Conservation (phyloP, 2,329 filamentous ascomycete genomes). For the Endoconidiophora polonica region DNA sequence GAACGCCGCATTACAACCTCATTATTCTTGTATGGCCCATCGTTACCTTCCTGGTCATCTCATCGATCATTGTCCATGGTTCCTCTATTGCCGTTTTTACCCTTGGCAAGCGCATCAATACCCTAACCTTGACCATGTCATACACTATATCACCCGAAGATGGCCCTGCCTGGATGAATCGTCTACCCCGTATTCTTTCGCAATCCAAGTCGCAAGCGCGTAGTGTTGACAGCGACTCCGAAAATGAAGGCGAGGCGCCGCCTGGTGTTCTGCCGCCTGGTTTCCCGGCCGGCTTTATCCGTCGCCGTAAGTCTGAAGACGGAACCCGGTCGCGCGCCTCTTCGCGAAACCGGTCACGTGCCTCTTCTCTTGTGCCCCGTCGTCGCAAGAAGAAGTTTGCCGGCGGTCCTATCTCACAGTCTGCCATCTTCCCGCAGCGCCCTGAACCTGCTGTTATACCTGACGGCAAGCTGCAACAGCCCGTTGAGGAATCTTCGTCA, state of each 20-base stretch:
- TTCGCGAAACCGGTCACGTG: constrained; percentile 11
- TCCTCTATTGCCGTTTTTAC: constrained; percentile 98
- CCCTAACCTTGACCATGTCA: constrained; percentile 83
- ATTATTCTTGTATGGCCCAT: constrained; percentile 91
- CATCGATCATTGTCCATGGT: constrained; percentile 88
- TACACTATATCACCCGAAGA: constrained; percentile 85
- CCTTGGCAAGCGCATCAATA: constrained; percentile 95
- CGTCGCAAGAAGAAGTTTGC: constrained; percentile 49
- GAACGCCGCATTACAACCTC: constrained; percentile 45
- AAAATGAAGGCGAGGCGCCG: constrained; percentile 37
- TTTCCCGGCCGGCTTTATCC: constrained; percentile 59
- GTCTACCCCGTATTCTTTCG: constrained; percentile 55
- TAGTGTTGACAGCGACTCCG: constrained; percentile 66
- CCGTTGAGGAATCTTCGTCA: constrained; percentile 1
- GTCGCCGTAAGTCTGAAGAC: constrained; percentile 32
- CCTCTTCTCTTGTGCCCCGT: constrained; percentile 29
- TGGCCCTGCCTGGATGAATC: constrained; percentile 86
- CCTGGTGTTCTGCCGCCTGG: constrained; percentile 57
- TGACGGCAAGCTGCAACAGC: neutral
- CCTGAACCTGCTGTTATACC: constrained; percentile 1
- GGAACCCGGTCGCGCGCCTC: constrained; percentile 9
- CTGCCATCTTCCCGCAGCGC: constrained; percentile 60
- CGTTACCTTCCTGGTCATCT: constrained; percentile 80
- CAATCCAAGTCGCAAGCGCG: constrained; percentile 66
- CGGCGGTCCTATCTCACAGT: constrained; percentile 77